Evolutionary conservation across 192 early-diverging fungal species (phyloP).

Genomic region (Gamsiella multidivaricata): DNA sequence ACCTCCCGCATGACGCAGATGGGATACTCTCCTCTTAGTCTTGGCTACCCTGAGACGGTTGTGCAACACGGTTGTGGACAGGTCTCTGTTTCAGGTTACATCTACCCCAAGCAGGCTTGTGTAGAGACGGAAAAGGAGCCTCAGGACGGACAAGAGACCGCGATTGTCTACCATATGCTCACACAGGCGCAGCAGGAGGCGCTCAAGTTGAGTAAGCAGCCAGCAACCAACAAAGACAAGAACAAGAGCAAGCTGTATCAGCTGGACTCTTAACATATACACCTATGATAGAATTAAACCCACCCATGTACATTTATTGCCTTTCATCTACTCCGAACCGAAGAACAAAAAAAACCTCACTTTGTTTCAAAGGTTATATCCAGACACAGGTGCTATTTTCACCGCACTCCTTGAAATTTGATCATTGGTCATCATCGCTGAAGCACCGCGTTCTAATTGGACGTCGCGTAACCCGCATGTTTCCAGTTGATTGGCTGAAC

Average conservation of each 20-base stretch:
- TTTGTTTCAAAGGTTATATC: no score
- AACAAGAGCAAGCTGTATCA: constrained; percentile 28
- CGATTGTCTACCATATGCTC: constrained; percentile 42
- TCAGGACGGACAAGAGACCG: constrained; percentile 42
- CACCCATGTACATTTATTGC: no score
- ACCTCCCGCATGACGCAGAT: constrained; percentile 42
- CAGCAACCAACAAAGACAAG: constrained; percentile 4
- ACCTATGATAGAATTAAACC: no score
- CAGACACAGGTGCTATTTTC: no score
- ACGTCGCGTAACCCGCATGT: no score
- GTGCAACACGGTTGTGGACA: constrained; percentile 43
- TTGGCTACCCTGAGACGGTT: constrained; percentile 47
- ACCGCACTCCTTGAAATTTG: no score
- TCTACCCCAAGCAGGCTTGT: constrained; percentile 52
- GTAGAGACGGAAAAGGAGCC: constrained; percentile 43
- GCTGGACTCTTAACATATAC: constrained; percentile 17
- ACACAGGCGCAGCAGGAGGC: constrained; percentile 52
- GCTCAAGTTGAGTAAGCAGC: constrained; percentile 40
- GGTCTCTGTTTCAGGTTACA: constrained; percentile 41
- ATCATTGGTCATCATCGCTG: no score
- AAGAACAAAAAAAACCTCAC: no score
- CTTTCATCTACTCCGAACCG: no score
- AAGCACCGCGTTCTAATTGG: no score
- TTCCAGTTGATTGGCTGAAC: no score
- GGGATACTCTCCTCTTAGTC: constrained; percentile 45